Evolutionary conservation across 225 moss, liverwort and hornwort species (phyloP), one percentile per base, ranked within the genome.

Genomic region (Takakia lepidozioides): DNA sequence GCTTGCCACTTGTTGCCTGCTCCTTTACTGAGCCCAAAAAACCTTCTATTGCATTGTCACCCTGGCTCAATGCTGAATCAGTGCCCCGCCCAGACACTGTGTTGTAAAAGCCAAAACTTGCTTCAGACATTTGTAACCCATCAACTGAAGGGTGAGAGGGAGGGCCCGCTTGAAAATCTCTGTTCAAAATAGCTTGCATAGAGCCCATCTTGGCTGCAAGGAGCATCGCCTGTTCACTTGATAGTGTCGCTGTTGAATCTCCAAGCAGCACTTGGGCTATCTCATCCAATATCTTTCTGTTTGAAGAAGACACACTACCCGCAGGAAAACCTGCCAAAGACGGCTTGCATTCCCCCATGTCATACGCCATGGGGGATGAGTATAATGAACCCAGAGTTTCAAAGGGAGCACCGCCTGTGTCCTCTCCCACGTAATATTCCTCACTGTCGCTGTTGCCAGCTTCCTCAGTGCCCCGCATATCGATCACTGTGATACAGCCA

Each of bases 191-290:
- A 19, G 69, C 73, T 44, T 74, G 71, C 74, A 95, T 75, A 46
- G 71, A 74, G 16, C 84, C 76, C 69, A 84, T 50, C 43, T 54
- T 78, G 47, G 82, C 38, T 10, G 81, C 71, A 24, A 81, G 61
- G 53, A 82, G 66, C 67, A 86, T 61, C 46, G 75, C 72, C 68
- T 84, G 87, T 60, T 84, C 85, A 44, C 54, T 75, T 8, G 77
- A 66, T 21, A 71, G 41, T n/a, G 67, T 37, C 4, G 69, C 75
- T 17, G 68, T 55, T 0, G 66, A 60, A 19, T 98, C 98, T 15
- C 87, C 83, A 35, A 91, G 71, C 60, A 98, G 64, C 62, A 83
- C 54, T 34, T 74, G 83, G 17, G 82, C 74, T 58, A 98, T 77
- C 67, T 91, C 87, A 41, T 85, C 85, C 60, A 91, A 54, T 55